Conservation (phyloP, 306 rosid genomes). For the Boehmeria nivea region DNA sequence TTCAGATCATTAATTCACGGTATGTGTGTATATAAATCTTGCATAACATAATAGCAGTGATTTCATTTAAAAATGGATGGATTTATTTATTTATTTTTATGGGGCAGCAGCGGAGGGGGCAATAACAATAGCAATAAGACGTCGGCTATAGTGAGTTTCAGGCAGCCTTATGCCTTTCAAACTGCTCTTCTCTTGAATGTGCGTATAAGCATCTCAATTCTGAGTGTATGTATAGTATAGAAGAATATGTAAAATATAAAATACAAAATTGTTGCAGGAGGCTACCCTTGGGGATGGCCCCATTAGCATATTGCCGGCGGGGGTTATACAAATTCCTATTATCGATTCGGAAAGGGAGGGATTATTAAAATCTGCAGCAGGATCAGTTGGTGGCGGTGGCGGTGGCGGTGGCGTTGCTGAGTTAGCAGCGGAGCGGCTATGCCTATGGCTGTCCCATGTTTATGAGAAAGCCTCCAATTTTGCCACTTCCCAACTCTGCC, state of each 20-base stretch:
- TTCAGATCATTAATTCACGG: slow-evolving; percentile 8
- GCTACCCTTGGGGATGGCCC: slow-evolving; percentile 12
- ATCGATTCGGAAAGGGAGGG: too few species aligned
- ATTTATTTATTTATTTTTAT: too few species aligned
- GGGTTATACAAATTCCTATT: slow-evolving; percentile 14
- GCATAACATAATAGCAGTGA: neutral
- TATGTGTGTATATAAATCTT: too few species aligned
- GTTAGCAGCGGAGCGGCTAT: slow-evolving; percentile 6
- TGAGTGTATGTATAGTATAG: too few species aligned
- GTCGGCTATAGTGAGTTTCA: slow-evolving; percentile 22
- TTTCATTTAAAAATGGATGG: too few species aligned
- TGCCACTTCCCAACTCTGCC: neutral
- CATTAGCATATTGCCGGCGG: slow-evolving; percentile 19
- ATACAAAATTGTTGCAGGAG: slow-evolving; percentile 6
- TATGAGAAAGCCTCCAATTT: slow-evolving; percentile 9
- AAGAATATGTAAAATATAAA: too few species aligned
- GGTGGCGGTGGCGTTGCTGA: neutral
- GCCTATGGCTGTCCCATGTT: neutral
- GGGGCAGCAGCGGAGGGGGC: too few species aligned
- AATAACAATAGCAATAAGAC: too few species aligned
- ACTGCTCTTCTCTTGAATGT: slow-evolving; percentile 28
- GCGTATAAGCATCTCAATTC: neutral
- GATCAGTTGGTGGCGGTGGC: too few species aligned
- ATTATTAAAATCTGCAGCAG: too few species aligned
- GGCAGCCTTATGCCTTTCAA: slow-evolving; percentile 31